A percentile compares a stretch with the other conserved stretches of the same genome.
Conservation (phyloP, 192 early-diverging fungal species). For the Linnemannia exigua region DNA sequence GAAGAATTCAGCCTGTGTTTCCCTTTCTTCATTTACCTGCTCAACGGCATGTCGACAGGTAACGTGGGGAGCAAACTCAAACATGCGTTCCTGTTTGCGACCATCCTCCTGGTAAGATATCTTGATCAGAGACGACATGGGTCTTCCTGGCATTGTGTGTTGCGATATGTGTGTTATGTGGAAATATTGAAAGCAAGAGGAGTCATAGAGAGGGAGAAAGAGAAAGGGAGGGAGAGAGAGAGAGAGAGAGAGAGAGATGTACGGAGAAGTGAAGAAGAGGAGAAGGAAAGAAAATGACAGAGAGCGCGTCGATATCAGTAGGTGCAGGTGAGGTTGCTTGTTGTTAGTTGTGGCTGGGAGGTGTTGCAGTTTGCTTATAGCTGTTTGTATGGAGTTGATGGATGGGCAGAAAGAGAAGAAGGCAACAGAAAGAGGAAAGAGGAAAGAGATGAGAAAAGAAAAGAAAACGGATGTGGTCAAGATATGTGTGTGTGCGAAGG, state of each 20-base stretch:
- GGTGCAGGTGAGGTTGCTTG: too few species aligned
- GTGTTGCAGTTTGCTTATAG: too few species aligned
- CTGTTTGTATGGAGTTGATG: too few species aligned
- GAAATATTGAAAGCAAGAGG: neutral
- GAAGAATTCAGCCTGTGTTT: too few species aligned
- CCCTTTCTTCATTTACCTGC: constrained; percentile 22
- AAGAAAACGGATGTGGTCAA: too few species aligned
- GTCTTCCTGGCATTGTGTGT: constrained; percentile 2
- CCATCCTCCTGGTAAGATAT: constrained; percentile 32
- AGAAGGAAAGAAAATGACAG: neutral
- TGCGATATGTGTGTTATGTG: neutral
- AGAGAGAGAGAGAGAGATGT: neutral
- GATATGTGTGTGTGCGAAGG: too few species aligned
- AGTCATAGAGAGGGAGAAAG: neutral
- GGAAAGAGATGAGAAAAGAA: too few species aligned
- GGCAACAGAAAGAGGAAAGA: too few species aligned
- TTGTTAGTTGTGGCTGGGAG: too few species aligned
- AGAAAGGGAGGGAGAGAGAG: neutral
- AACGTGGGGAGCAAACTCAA: constrained; percentile 27
- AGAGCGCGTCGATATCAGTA: neutral
- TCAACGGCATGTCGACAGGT: constrained; percentile 46
- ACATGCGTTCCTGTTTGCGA: constrained; percentile 30
- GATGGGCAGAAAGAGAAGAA: too few species aligned
- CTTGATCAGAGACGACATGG: constrained; percentile 32
- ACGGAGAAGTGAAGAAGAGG: neutral